A percentile compares a stretch with the other conserved stretches of the same genome.
Conservation (phyloP, 306 rosid genomes). For the Fragaria vesca region DNA sequence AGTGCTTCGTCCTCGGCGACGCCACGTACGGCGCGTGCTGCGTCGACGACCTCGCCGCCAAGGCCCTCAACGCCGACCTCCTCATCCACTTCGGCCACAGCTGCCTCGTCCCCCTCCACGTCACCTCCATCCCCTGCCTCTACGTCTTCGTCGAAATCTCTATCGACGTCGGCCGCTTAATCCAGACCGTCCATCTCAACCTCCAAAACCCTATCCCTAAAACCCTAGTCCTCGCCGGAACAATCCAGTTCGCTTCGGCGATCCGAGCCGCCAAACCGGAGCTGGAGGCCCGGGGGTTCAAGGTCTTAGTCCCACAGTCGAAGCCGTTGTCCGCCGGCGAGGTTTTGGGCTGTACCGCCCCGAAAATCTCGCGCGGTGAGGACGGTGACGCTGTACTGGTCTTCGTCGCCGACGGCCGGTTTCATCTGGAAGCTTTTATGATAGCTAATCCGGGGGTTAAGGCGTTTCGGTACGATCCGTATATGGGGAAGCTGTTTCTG, state of each 20-base stretch:
- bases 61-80: constrained; percentile 65
- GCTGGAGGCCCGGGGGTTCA: constrained; percentile 66
- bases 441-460: constrained; percentile 78
- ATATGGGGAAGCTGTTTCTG: constrained; percentile 69
- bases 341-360: constrained; percentile 92
- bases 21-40: constrained; percentile 91
- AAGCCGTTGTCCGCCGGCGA: constrained; percentile 89
- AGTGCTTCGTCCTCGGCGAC: constrained; percentile 71
- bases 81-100: constrained; percentile 87
- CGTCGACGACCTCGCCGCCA: constrained; percentile 73
- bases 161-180: constrained; percentile 52
- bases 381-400: constrained; percentile 39
- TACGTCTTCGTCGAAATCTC: constrained; percentile 87
- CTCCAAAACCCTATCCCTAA: constrained; percentile 27
- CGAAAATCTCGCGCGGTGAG: constrained; percentile 41
- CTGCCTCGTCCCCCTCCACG: constrained; percentile 85
- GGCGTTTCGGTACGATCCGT: constrained; percentile 83
- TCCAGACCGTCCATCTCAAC: constrained; percentile 56
- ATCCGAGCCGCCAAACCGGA: constrained; percentile 68
- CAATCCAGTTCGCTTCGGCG: constrained; percentile 81
- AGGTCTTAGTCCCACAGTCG: constrained; percentile 76
- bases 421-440: constrained; percentile 91
- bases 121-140: constrained; percentile 78
- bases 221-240: constrained; percentile 66
- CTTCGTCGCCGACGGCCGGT: constrained; percentile 89